Base-by-base conservation (phyloP, 768 basidiomycete species). In the Lactifluus piperatus region DNA sequence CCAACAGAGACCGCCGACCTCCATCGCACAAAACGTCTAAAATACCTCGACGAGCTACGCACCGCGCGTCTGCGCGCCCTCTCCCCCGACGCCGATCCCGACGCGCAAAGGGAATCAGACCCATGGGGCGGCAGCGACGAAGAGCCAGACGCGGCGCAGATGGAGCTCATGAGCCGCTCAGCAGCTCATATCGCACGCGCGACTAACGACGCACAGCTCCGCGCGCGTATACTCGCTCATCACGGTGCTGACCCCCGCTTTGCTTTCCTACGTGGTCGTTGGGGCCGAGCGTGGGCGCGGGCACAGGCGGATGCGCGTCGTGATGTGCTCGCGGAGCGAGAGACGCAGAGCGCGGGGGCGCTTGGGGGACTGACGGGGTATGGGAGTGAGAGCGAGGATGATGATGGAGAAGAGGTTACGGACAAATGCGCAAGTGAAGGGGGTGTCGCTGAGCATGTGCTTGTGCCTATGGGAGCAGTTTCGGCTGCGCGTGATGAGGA, bases 211-310 rank as follows among this genome's bases (percentile, higher is more conserved):
- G 81, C 84, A 0, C 84, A 92, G 62, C 77, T 95, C 24, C 91
- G 94, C 70, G 84, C 93, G 78, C 81, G 92, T 6, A 93, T 97
- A 65, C 75, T 95, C 16, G 85, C 93, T 10, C 92, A 95, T 65
- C 81, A 94, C 66, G 86, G 90, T 0, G 73, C 76, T 13, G 91
- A 95, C 68, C 73, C 75, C 46, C 79, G 88, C 6, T 94, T 97
- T 67, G 81, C 85, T 1, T 94, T 94, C 70, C 70, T 95, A 46
- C 79, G 83, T 34, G 92, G 92, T 2, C 74, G 88, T 24, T 93
- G 88, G 84, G 76, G 77, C 55, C 71, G 72, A 2, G 74, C 78
- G 4, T 95, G 92, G 92, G 71, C 71, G 30, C 66, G 71, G 1
- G 71, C 78, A 26, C 85, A 86, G 65, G 77, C 71, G 24, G 78